These are phyloP conservation scores for Thermomucor indicae-seudaticae DNA, from an alignment of 371 early-diverging fungal species.

Conservation along the genomic window DNA sequence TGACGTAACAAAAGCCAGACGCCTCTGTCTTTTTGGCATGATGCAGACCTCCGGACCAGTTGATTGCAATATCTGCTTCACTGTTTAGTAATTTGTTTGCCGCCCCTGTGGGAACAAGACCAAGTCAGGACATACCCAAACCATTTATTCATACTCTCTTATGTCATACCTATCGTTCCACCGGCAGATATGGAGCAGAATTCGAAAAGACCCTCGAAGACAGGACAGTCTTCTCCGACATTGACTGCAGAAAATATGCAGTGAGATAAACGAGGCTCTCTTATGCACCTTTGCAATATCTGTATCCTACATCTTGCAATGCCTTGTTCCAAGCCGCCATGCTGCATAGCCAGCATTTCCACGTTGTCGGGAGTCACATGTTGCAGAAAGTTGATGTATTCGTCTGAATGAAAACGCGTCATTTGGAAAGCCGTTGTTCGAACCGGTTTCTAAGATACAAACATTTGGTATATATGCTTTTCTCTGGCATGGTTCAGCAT, in stretches of 20 bases:
- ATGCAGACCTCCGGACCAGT: slow-evolving; percentile 98
- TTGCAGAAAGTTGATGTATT: slow-evolving; percentile 97
- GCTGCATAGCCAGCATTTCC: slow-evolving; percentile 76
- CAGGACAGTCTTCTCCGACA: slow-evolving; percentile 97
- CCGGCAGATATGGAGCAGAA: slow-evolving; percentile 94
- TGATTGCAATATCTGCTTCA: slow-evolving; percentile 90
- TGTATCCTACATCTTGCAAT: slow-evolving; percentile 81
- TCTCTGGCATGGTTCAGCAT: no score
- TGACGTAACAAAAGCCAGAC: slow-evolving; percentile 97
- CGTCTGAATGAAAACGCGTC: slow-evolving; percentile 98
- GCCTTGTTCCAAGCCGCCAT: slow-evolving; percentile 54
- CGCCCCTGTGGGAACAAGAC: slow-evolving; percentile 55
- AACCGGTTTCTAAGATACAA: slow-evolving; percentile 60
- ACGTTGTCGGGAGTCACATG: slow-evolving; percentile 93
- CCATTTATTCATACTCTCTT: not conserved
- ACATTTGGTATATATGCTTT: no score
- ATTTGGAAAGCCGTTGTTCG: slow-evolving; percentile 94
- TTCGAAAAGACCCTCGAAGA: slow-evolving; percentile 96
- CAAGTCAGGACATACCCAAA: not conserved
- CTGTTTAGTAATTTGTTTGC: slow-evolving; percentile 85
- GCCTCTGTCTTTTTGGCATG: slow-evolving; percentile 95
- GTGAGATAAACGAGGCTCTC: no score
- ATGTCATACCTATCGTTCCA: slow-evolving; percentile 80
- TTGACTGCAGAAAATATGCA: slow-evolving; percentile 56
- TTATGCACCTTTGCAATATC: no score